A percentile compares a stretch with the other conserved stretches of the same genome.
Evolutionary conservation across 257 asterid genomes (phyloP).

Genomic region (Thymus quinquecostatus): DNA sequence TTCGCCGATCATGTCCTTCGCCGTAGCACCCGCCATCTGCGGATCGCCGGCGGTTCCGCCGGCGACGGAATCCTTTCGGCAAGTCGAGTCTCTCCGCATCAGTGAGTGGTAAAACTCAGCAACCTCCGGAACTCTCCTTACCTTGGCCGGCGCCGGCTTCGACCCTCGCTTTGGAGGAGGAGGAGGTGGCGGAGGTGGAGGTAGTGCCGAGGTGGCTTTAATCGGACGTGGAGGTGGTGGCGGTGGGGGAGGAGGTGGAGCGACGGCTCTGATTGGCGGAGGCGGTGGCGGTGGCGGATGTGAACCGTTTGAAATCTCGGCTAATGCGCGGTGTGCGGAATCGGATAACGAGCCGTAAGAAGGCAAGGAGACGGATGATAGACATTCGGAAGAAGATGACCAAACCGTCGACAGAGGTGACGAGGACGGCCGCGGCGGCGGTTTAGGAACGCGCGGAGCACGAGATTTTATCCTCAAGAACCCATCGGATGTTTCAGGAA

Average conservation of each 20-base stretch:
- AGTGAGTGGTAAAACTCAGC: slow-evolving; percentile 85
- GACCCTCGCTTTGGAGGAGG: slow-evolving; percentile 56
- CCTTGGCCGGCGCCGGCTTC: slow-evolving; percentile 51
- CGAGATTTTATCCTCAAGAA: slow-evolving; percentile 58
- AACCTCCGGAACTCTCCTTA: slow-evolving; percentile 79
- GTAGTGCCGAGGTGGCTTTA: slow-evolving; percentile 43
- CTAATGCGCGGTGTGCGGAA: slow-evolving; percentile 65
- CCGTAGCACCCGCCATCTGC: slow-evolving; percentile 47
- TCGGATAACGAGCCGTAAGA: slow-evolving; percentile 59
- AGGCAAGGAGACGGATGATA: slow-evolving; percentile 61
- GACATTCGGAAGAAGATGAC: slow-evolving; percentile 40
- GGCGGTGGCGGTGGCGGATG: slow-evolving; percentile 37
- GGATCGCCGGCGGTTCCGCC: slow-evolving; percentile 43
- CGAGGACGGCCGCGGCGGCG: slow-evolving; percentile 87
- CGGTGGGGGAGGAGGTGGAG: slow-evolving; percentile 41
- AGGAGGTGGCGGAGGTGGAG: slow-evolving; percentile 56
- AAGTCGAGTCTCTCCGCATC: slow-evolving; percentile 69
- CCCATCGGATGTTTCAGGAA: slow-evolving; percentile 52
- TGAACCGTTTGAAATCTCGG: slow-evolving; percentile 36
- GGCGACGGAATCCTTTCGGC: slow-evolving; percentile 48
- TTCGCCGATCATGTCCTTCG: slow-evolving; percentile 89
- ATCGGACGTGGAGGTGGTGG: slow-evolving; percentile 41
- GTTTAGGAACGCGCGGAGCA: slow-evolving; percentile 80
- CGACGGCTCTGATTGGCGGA: slow-evolving; percentile 37
- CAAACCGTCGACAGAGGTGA: slow-evolving; percentile 47